These are phyloP conservation scores for Pestalotiopsis sp. DNA, from an alignment of 2,329 filamentous ascomycete species.

Conservation along the genomic window DNA sequence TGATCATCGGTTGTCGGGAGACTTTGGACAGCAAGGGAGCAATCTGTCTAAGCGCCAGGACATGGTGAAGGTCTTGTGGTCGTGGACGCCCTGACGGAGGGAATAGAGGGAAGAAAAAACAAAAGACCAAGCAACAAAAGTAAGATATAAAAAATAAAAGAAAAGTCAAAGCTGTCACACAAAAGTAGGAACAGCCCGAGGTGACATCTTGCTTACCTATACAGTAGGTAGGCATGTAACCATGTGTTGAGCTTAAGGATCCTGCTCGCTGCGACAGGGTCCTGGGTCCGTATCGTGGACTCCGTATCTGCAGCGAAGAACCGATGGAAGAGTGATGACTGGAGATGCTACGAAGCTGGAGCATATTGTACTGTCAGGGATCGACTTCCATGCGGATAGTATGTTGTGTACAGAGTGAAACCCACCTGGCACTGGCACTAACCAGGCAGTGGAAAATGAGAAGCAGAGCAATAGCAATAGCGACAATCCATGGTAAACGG, in stretches of 20 bases:
- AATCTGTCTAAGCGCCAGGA: not conserved
- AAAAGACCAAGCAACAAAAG: not conserved
- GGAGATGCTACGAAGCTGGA: not conserved
- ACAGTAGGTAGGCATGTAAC: not conserved
- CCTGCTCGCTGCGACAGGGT: not conserved
- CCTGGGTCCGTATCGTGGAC: not conserved
- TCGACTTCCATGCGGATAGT: not conserved
- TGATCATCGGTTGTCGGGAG: not conserved
- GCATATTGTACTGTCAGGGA: not conserved
- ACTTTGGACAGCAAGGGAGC: not conserved
- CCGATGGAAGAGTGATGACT: conserved; percentile 7
- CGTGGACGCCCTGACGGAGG: not conserved
- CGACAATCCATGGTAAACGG: not conserved
- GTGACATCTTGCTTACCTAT: not conserved
- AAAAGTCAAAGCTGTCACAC: not conserved
- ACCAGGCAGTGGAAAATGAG: not conserved
- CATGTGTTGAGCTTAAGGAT: not conserved
- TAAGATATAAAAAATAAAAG: not conserved
- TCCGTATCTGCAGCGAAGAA: not conserved
- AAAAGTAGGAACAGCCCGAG: not conserved
- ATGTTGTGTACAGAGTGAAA: not conserved
- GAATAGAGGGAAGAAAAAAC: not conserved
- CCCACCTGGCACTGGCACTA: not conserved
- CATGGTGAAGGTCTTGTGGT: not conserved
- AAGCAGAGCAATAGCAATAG: not conserved